These are phyloP conservation scores for Sechiopsis laciniata DNA, from an alignment of 306 rosid genomes.

Conservation along the genomic window DNA sequence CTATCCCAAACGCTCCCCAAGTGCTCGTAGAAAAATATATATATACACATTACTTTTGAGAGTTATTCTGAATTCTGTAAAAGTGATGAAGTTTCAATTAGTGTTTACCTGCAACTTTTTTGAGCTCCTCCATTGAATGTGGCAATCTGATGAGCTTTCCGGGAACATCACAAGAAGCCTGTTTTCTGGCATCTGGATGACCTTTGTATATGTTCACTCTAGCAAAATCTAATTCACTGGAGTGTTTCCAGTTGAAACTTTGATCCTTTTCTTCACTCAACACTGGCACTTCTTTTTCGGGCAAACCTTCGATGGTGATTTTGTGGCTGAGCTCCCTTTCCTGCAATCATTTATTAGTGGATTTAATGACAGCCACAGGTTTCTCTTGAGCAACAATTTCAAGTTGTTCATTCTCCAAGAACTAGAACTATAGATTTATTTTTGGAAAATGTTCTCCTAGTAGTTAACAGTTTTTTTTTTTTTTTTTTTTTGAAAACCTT, in stretches of 20 bases:
- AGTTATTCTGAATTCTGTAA: not conserved
- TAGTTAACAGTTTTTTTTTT: not conserved
- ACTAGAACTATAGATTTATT: not conserved
- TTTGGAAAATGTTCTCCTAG: not conserved
- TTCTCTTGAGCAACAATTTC: constrained; percentile 26
- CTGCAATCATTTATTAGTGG: constrained; percentile 37
- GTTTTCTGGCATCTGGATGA: constrained; percentile 54
- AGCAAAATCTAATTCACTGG: constrained; percentile 24
- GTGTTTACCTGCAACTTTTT: constrained; percentile 61
- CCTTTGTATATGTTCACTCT: constrained; percentile 78
- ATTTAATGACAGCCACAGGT: not conserved
- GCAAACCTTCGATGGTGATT: constrained; percentile 39
- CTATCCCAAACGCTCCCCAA: not conserved
- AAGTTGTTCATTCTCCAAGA: not conserved
- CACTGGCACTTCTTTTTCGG: constrained; percentile 27
- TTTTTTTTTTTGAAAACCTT: no score
- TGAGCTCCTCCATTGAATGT: constrained; percentile 61
- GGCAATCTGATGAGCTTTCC: constrained; percentile 80
- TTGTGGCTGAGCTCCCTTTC: constrained; percentile 49
- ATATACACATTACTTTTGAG: no score
- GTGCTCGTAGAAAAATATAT: not conserved
- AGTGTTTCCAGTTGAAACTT: constrained; percentile 28
- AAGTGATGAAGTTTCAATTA: not conserved
- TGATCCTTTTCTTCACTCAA: constrained; percentile 33
- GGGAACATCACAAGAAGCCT: constrained; percentile 41